These are phyloP conservation scores for Xylaria longipes DNA, from an alignment of 495 filamentous ascomycete genomes.

Conservation along the genomic window DNA sequence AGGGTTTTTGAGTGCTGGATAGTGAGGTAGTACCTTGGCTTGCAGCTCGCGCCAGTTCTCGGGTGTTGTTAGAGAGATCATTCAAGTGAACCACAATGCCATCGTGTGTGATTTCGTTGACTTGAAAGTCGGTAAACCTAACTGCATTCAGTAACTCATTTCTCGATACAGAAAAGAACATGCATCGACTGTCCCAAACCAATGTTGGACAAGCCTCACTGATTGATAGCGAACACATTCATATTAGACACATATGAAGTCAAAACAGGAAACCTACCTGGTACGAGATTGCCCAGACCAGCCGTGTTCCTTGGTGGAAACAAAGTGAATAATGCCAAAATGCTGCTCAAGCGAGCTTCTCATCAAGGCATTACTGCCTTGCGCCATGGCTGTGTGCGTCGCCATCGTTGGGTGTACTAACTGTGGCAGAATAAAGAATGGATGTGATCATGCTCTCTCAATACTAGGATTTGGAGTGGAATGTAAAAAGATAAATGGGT, in stretches of 20 bases:
- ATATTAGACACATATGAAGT: neutral
- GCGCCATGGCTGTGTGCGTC: slow-evolving; percentile 43
- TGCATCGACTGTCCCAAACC: neutral
- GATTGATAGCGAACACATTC: neutral
- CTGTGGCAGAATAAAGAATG: neutral
- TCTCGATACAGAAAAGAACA: neutral
- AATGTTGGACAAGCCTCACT: neutral
- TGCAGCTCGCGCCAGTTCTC: slow-evolving; percentile 31
- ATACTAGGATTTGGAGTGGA: neutral
- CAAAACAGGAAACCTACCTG: slow-evolving; percentile 27
- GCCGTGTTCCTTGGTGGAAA: slow-evolving; percentile 32
- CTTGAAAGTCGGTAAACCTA: slow-evolving; percentile 94
- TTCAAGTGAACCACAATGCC: slow-evolving; percentile 81
- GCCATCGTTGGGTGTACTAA: slow-evolving; percentile 29
- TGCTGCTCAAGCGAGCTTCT: slow-evolving; percentile 38
- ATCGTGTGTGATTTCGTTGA: slow-evolving; percentile 85
- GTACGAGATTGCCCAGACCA: slow-evolving; percentile 40
- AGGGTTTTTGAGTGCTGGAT: neutral
- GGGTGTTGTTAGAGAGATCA: slow-evolving; percentile 45
- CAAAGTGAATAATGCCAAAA: slow-evolving; percentile 37
- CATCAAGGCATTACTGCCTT: slow-evolving; percentile 40
- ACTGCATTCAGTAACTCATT: slow-evolving; percentile 26
- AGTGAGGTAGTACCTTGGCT: neutral
- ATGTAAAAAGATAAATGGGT: neutral
- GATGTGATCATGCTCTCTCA: slow-evolving; percentile 2